Percentiles rank a stretch among this genome's conserved stretches.
These are phyloP conservation scores for Xylaria digitata DNA, from an alignment of 2,329 filamentous ascomycete genomes.

Conservation along the genomic window DNA sequence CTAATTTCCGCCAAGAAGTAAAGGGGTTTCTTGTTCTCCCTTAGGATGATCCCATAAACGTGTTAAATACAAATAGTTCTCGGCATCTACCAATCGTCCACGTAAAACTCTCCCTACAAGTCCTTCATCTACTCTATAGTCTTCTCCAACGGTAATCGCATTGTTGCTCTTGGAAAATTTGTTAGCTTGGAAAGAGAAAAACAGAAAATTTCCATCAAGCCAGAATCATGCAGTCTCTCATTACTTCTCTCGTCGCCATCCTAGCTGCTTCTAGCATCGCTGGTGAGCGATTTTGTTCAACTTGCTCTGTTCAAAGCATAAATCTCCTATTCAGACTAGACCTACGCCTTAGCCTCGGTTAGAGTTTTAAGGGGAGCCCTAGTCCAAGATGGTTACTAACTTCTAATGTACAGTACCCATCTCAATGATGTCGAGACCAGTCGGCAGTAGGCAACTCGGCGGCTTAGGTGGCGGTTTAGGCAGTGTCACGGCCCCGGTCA, in stretches of 20 bases:
- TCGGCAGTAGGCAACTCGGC: too few relatives aligned
- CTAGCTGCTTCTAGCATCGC: slow-evolving; percentile 33
- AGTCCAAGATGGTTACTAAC: slow-evolving; percentile 3
- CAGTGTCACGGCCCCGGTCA: slow-evolving; percentile 23
- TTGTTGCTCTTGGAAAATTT: background rate
- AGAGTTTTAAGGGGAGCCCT: too few relatives aligned
- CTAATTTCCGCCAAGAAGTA: slow-evolving; percentile 35
- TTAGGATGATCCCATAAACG: background rate
- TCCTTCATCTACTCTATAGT: slow-evolving; percentile 2
- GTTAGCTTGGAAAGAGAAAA: background rate
- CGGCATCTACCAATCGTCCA: background rate
- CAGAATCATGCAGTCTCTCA: slow-evolving; percentile 27
- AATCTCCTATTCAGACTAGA: background rate
- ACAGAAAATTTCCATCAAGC: background rate
- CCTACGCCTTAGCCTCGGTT: too few relatives aligned
- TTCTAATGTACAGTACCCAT: slow-evolving; percentile 20
- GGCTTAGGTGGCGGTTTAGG: slow-evolving; percentile 13
- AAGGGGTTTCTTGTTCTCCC: slow-evolving; percentile 24
- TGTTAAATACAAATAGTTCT: slow-evolving; percentile 35
- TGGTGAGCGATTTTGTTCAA: slow-evolving; percentile 16
- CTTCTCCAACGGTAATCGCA: slow-evolving; percentile 1
- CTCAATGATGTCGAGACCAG: background rate
- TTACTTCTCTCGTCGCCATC: slow-evolving; percentile 33
- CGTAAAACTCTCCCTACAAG: background rate
- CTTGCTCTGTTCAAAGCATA: background rate